Evolutionary conservation across 2,329 filamentous ascomycete genomes (phyloP).

Genomic region (Dendrostoma leiphaemia): DNA sequence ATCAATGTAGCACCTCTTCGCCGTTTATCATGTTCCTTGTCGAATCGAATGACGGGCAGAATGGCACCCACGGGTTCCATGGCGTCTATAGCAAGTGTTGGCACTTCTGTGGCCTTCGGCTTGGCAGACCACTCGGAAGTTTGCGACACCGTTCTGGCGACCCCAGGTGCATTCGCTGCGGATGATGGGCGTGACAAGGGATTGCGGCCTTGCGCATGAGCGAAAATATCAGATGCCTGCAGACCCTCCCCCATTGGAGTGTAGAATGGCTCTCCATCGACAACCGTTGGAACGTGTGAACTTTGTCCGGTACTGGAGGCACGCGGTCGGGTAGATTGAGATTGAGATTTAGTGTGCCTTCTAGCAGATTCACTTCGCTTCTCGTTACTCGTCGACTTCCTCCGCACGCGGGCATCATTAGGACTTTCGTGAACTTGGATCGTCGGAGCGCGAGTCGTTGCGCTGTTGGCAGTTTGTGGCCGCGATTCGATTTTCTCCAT

Average conservation of each 20-base stretch:
- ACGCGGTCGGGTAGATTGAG: conserved; percentile 47
- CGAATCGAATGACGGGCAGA: conserved; percentile 52
- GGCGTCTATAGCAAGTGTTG: conserved; percentile 38
- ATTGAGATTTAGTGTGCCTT: conserved; percentile 51
- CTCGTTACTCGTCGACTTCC: conserved; percentile 35
- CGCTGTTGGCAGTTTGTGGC: conserved; percentile 44
- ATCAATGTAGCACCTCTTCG: conserved; percentile 58
- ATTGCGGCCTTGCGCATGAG: conserved; percentile 35
- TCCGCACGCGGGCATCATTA: conserved; percentile 33
- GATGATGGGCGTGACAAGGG: conserved; percentile 41
- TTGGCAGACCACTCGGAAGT: conserved; percentile 42
- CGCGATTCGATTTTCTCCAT: conserved; percentile 27
- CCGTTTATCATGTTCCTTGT: conserved; percentile 50
- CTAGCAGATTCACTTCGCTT: conserved; percentile 46
- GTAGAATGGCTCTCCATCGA: conserved; percentile 52
- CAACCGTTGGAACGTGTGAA: conserved; percentile 38
- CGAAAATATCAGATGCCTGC: conserved; percentile 42
- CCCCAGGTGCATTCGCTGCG: conserved; percentile 33
- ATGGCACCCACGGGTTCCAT: conserved; percentile 45
- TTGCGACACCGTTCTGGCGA: conserved; percentile 31
- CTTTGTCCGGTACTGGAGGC: conserved; percentile 41
- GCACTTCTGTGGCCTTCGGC: conserved; percentile 37
- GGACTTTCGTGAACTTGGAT: conserved; percentile 65
- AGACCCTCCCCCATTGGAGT: conserved; percentile 43
- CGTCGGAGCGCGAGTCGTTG: conserved; percentile 54